These are phyloP conservation scores for Didymosphaeria variabile DNA, from an alignment of 2,329 filamentous ascomycete genomes.

Conservation along the genomic window DNA sequence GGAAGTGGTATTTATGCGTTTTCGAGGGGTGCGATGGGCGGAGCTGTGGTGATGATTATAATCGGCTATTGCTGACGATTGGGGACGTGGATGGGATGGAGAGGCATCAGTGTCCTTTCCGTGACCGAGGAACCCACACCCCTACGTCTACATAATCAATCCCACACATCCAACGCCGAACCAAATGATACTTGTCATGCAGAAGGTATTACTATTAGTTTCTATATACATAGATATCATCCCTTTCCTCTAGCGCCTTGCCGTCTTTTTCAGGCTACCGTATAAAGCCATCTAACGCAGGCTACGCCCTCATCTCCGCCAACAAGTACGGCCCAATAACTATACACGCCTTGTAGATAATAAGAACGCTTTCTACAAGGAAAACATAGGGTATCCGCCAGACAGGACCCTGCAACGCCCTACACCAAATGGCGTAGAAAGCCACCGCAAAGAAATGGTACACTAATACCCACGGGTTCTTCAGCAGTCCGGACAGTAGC, in stretches of 20 bases:
- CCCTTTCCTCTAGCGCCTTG: too few relatives aligned
- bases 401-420: slow-evolving; percentile 58
- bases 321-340: slow-evolving; percentile 86
- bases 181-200: not conserved
- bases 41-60: too few relatives aligned
- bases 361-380: slow-evolving; percentile 70
- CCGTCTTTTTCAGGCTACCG: too few relatives aligned
- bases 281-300: not conserved
- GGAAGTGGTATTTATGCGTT: too few relatives aligned
- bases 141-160: too few relatives aligned
- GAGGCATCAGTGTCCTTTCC: too few relatives aligned
- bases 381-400: slow-evolving; percentile 59
- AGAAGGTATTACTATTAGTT: not conserved
- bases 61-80: too few relatives aligned
- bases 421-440: slow-evolving; percentile 83
- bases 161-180: too few relatives aligned
- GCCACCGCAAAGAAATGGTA: slow-evolving; percentile 97
- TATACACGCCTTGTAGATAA: slow-evolving; percentile 81
- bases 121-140: too few relatives aligned
- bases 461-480: slow-evolving; percentile 78
- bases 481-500: slow-evolving; percentile 82
- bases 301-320: slow-evolving; percentile 64
- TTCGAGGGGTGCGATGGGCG: too few relatives aligned
- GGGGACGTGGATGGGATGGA: too few relatives aligned
- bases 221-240: not conserved